Percentiles rank a stretch among this genome's conserved stretches.
Conservation (phyloP, 257 asterid species). For the Nicotiana knightiana region DNA sequence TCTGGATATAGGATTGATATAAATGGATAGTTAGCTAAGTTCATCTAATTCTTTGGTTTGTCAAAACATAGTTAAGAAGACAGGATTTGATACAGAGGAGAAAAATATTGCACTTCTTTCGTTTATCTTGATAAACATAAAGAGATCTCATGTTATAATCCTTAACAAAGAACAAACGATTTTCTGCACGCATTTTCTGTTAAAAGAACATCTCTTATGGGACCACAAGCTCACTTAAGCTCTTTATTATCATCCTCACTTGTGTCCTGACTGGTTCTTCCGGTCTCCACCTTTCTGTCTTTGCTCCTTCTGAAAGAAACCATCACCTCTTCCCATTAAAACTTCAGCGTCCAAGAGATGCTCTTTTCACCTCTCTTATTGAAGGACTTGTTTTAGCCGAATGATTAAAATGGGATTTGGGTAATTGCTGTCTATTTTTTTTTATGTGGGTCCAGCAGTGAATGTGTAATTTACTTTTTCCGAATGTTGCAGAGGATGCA, state of each 20-base stretch:
- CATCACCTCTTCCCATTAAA: background rate
- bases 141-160: background rate
- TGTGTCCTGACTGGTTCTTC: background rate
- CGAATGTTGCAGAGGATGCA: conserved; percentile 61
- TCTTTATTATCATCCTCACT: background rate
- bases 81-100: background rate
- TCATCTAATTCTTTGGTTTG: background rate
- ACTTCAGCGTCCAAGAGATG: background rate
- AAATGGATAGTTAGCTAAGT: background rate
- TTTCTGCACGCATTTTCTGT: background rate
- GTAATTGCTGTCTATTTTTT: background rate
- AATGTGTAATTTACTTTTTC: background rate
- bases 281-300: background rate
- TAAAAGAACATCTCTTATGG: background rate
- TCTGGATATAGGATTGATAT: background rate
- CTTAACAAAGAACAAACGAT: background rate
- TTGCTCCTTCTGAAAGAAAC: background rate
- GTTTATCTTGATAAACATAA: too few species aligned
- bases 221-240: background rate
- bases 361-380: background rate
- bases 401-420: background rate
- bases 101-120: too few species aligned
- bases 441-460: background rate
- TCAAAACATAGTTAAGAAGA: background rate
- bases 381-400: background rate